Evolutionary conservation across 1,284 basidiomycete genomes (phyloP).

Genomic region (Tilletia indica): DNA sequence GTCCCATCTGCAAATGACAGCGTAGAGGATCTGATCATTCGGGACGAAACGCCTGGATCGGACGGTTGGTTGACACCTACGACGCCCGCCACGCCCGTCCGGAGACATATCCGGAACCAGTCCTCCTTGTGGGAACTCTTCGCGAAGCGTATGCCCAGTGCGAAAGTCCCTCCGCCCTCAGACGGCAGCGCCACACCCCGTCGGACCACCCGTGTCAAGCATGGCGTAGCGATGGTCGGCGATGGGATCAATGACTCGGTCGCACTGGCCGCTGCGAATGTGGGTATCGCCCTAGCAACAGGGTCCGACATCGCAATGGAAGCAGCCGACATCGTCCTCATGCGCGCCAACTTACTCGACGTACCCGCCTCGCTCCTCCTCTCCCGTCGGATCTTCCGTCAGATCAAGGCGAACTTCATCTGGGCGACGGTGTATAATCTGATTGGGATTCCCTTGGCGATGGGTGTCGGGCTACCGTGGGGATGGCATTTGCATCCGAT

Average conservation of each 20-base stretch:
- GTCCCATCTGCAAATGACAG: constrained; percentile 1
- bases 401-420: constrained; percentile 69
- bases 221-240: constrained; percentile 69
- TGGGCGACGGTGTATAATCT: constrained; percentile 71
- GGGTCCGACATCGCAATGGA: constrained; percentile 96
- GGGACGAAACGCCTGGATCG: neutral
- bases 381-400: constrained; percentile 80
- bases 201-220: neutral
- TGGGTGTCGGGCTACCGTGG: constrained; percentile 91
- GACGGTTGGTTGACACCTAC: too few relatives aligned
- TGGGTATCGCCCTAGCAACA: constrained; percentile 91
- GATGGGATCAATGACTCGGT: constrained; percentile 99
- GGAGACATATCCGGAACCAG: neutral
- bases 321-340: constrained; percentile 94
- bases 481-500: constrained; percentile 93
- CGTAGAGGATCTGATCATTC: neutral
- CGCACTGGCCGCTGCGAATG: constrained; percentile 87
- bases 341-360: constrained; percentile 91
- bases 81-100: neutral
- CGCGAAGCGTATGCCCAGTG: constrained; percentile 1
- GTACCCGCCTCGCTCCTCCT: constrained; percentile 94
- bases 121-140: constrained; percentile 10
- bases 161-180: neutral
- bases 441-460: constrained; percentile 93
- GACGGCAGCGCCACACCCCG: neutral